Percentiles rank a stretch among this genome's conserved stretches.
These are phyloP conservation scores for Typha latifolia DNA, from an alignment of 176 grass and related monocot species.

Conservation along the genomic window DNA sequence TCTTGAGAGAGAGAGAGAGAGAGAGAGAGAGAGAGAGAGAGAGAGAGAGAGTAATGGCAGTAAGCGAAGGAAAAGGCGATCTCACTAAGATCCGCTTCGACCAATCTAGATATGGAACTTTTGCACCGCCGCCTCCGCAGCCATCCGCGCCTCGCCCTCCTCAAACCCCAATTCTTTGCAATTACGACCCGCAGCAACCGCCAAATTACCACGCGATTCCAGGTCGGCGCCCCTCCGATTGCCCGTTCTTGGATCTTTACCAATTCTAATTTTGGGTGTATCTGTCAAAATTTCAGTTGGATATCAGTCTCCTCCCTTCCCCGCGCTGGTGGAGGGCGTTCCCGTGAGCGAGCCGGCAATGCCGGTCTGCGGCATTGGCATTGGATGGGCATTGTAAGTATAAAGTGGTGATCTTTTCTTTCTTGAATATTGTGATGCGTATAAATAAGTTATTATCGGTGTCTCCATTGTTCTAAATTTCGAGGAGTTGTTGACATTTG, in stretches of 20 bases:
- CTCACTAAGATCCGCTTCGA: background rate
- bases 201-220: background rate
- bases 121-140: background rate
- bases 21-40: conserved; percentile 2
- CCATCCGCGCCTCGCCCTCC: background rate
- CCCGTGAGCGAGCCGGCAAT: conserved; percentile 30
- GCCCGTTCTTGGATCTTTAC: background rate
- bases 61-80: background rate
- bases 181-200: too few relatives aligned
- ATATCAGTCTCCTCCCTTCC: background rate
- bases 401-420: background rate
- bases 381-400: conserved; percentile 55
- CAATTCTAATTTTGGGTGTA: background rate
- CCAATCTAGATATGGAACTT: background rate
- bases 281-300: background rate
- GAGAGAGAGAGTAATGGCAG: background rate
- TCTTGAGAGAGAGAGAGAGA: background rate
- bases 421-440: background rate
- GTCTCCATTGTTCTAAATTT: too few relatives aligned
- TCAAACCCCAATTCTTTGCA: too few relatives aligned
- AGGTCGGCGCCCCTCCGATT: background rate
- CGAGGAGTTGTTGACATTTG: too few relatives aligned
- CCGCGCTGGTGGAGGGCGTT: conserved; percentile 31
- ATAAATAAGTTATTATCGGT: too few relatives aligned
- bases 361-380: conserved; percentile 45